Evolutionary conservation across 1,139 yeast species (phyloP).

Genomic region (Spathaspora sp.): DNA sequence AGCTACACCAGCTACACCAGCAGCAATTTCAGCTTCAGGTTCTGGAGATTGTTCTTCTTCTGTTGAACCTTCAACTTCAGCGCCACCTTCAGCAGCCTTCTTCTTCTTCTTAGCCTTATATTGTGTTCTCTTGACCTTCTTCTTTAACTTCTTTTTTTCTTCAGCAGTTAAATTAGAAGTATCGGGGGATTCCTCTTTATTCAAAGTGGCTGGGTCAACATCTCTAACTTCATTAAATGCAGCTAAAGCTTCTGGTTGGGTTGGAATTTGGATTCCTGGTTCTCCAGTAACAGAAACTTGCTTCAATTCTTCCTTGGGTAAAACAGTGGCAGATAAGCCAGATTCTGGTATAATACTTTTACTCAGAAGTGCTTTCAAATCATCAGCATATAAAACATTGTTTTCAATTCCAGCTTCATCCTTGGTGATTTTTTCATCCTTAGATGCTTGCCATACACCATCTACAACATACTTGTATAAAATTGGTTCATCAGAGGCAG

Average conservation of each 20-base stretch:
- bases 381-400: slow-evolving; percentile 51
- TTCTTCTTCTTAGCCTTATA: slow-evolving; percentile 47
- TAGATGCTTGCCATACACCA: slow-evolving; percentile 63
- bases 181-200: slow-evolving; percentile 20
- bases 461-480: slow-evolving; percentile 74
- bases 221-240: slow-evolving; percentile 38
- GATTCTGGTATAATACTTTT: slow-evolving; percentile 59
- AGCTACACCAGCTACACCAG: slow-evolving; percentile 11
- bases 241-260: slow-evolving; percentile 37
- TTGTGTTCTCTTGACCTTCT: slow-evolving; percentile 48
- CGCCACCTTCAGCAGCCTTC: slow-evolving; percentile 41
- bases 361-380: slow-evolving; percentile 30
- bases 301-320: slow-evolving; percentile 51
- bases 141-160: slow-evolving; percentile 47
- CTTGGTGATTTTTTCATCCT: slow-evolving; percentile 41
- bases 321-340: slow-evolving; percentile 51
- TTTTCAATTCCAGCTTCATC: slow-evolving; percentile 60
- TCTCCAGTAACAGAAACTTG: slow-evolving; percentile 48
- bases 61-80: slow-evolving; percentile 19
- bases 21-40: slow-evolving; percentile 11
- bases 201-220: slow-evolving; percentile 48
- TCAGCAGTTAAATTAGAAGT: slow-evolving; percentile 30
- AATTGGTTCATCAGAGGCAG: slow-evolving; percentile 37
- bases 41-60: slow-evolving; percentile 22
- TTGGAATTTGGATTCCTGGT: slow-evolving; percentile 52